phyloP scores from a whole-genome alignment of 1,139 yeast genomes.

The Kurtzmaniella quercitrusa region DNA sequence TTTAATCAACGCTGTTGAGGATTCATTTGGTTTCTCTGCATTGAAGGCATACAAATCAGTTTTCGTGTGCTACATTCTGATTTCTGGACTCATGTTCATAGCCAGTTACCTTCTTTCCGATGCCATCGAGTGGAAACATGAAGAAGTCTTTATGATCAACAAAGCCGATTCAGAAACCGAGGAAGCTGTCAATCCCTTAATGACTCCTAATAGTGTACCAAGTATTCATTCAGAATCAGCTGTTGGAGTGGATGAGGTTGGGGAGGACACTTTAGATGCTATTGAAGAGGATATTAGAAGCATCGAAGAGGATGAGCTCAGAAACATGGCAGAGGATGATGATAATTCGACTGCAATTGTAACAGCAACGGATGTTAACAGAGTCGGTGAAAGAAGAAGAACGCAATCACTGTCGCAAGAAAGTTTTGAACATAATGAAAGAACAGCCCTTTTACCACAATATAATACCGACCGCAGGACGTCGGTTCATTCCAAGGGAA shows the following conservation, averaged over 20 bases:
- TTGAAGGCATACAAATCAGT: slow-evolving; percentile 27
- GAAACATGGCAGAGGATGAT: background rate
- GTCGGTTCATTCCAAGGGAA: background rate
- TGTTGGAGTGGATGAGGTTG: slow-evolving; percentile 1
- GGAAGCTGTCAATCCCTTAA: background rate
- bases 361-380: slow-evolving; percentile 1
- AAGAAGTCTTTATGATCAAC: background rate
- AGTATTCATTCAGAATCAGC: background rate
- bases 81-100: slow-evolving; percentile 18
- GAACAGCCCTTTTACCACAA: background rate
- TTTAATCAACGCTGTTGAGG: slow-evolving; percentile 21
- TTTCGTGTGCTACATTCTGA: slow-evolving; percentile 22
- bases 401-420: background rate
- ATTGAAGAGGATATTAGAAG: slow-evolving; percentile 2
- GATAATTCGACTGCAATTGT: slow-evolving; percentile 3
- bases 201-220: background rate
- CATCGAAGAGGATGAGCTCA: slow-evolving; percentile 3
- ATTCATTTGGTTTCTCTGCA: slow-evolving; percentile 15
- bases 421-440: background rate
- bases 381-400: background rate
- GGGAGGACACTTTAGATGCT: slow-evolving; percentile 1
- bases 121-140: slow-evolving; percentile 16
- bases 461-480: background rate
- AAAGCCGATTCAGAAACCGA: background rate
- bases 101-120: slow-evolving; percentile 17